Conservation (phyloP, 129 eudicot genomes). For the Deinandra increscens region DNA sequence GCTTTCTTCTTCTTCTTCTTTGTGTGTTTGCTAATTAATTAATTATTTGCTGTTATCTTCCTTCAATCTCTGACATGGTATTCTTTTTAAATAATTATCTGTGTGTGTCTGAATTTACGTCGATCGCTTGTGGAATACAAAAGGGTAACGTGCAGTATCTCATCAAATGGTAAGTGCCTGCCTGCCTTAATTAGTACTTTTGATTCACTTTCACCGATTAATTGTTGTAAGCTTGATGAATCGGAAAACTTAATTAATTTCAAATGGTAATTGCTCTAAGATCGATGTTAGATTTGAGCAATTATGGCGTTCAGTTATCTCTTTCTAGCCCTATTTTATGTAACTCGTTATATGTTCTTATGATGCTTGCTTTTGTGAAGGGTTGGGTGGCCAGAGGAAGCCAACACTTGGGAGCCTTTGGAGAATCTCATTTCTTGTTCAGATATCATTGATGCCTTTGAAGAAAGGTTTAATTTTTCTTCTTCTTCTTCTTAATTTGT, state of each 20-base stretch:
- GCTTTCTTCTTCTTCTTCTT: background rate
- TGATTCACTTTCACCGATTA: too few relatives aligned
- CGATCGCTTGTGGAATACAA: constrained; percentile 25
- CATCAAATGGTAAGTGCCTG: constrained; percentile 57
- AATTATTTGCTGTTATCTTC: too few relatives aligned
- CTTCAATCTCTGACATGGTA: background rate
- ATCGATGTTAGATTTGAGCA: too few relatives aligned
- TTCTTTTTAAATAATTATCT: too few relatives aligned
- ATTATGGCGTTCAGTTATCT: too few relatives aligned
- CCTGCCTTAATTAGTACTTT: background rate
- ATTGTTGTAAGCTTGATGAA: too few relatives aligned
- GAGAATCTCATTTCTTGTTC: constrained; percentile 63
- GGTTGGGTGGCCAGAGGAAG: constrained; percentile 90
- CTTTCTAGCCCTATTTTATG: background rate
- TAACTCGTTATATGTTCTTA: constrained; percentile 1
- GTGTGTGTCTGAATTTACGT: constrained; percentile 11
- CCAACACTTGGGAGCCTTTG: constrained; percentile 86
- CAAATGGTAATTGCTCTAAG: too few relatives aligned
- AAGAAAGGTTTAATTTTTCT: constrained; percentile 22
- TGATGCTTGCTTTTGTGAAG: constrained; percentile 45
- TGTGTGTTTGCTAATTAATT: background rate
- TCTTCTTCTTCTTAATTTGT: too few relatives aligned
- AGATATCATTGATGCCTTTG: constrained; percentile 38
- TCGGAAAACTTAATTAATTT: too few relatives aligned
- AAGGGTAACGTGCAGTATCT: constrained; percentile 76